phyloP scores from a whole-genome alignment of 257 asterid genomes.

The Solanum gandarillasii region DNA sequence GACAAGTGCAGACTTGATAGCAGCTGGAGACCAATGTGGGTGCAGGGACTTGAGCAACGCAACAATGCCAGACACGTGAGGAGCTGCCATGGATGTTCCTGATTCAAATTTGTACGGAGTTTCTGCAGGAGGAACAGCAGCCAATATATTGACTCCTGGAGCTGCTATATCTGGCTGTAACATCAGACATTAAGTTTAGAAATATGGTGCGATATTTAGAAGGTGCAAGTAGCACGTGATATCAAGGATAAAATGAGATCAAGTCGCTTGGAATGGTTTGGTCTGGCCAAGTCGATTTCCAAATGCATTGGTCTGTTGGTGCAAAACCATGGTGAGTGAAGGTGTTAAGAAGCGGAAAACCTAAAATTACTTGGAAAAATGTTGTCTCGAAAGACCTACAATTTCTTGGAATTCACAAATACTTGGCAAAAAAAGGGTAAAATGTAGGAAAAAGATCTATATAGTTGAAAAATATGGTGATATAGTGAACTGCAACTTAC shows the following conservation, averaged over 20 bases:
- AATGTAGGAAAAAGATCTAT: not conserved
- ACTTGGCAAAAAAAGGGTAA: not conserved
- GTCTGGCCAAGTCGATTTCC: not conserved
- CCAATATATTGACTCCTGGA: slow-evolving; percentile 35
- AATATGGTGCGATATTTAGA: no score
- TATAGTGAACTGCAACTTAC: not conserved
- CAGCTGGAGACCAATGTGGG: slow-evolving; percentile 20
- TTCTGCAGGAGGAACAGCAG: slow-evolving; percentile 7
- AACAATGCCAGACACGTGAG: slow-evolving; percentile 25
- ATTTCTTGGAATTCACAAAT: no score
- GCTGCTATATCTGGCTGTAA: slow-evolving; percentile 38
- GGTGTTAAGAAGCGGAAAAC: not conserved
- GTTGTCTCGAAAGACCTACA: not conserved
- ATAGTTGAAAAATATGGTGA: not conserved
- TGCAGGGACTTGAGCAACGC: slow-evolving; percentile 25
- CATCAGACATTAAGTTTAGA: not conserved
- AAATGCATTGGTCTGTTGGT: not conserved
- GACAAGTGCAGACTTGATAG: slow-evolving; percentile 35
- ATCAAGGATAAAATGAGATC: no score
- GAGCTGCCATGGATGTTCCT: slow-evolving; percentile 35
- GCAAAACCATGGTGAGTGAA: not conserved
- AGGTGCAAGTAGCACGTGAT: no score
- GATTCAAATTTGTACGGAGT: not conserved
- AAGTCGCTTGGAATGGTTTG: not conserved
- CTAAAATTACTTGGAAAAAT: not conserved